These are phyloP conservation scores for Lagenaria siceraria DNA, from an alignment of 306 rosid species.

Conservation along the genomic window DNA sequence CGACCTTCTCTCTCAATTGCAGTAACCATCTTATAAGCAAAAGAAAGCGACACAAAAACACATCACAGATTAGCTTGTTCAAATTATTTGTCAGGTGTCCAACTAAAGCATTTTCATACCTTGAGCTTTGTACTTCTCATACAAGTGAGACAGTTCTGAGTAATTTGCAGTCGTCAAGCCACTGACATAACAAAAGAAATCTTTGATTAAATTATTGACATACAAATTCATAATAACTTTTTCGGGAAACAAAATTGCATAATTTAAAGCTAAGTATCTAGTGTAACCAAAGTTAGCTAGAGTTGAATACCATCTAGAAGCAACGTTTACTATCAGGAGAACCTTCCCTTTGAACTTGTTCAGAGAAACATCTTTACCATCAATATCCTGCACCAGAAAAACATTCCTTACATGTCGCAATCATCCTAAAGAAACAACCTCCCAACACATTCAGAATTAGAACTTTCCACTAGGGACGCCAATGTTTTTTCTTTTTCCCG, in stretches of 20 bases:
- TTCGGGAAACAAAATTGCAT: neutral
- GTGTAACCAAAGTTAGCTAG: neutral
- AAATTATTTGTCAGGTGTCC: neutral
- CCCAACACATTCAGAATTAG: neutral
- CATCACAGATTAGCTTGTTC: neutral
- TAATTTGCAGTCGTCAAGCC: slow-evolving; percentile 83
- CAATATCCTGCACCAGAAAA: slow-evolving; percentile 69
- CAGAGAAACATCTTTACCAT: slow-evolving; percentile 64
- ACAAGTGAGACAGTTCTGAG: slow-evolving; percentile 75
- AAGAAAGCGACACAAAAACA: neutral
- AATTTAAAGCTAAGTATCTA: neutral
- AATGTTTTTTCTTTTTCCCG: neutral
- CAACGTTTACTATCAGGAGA: slow-evolving; percentile 90
- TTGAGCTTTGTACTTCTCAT: slow-evolving; percentile 73
- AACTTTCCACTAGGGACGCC: neutral
- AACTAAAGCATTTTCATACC: slow-evolving; percentile 27
- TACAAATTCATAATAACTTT: slow-evolving; percentile 4
- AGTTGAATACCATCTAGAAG: slow-evolving; percentile 72
- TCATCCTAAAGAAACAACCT: neutral
- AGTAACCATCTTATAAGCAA: neutral
- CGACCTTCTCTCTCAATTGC: neutral
- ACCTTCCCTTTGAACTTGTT: slow-evolving; percentile 84
- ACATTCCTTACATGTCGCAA: neutral
- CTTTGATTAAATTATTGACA: slow-evolving; percentile 6
- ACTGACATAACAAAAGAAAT: slow-evolving; percentile 36